phyloP scores from a whole-genome alignment of 495 filamentous ascomycete genomes.

The Pyrenopolyporus hunteri region DNA sequence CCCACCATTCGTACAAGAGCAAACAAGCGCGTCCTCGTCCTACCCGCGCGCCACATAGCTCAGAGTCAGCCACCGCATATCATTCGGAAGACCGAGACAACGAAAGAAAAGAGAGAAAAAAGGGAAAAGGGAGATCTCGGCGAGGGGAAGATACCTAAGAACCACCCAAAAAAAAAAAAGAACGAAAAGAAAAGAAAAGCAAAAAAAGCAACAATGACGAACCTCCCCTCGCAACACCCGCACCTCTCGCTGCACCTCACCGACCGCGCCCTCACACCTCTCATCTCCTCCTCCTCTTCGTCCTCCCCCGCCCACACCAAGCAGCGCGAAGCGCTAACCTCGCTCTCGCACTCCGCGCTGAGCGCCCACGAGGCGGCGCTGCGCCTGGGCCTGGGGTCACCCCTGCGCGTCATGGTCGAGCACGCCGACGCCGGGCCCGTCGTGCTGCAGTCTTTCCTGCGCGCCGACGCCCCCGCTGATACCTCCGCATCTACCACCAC shows the following conservation, averaged over 20 bases:
- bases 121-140: background rate
- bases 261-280: conserved; percentile 50
- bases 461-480: conserved; percentile 18
- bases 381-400: conserved; percentile 46
- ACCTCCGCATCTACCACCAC: background rate
- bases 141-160: background rate
- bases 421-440: conserved; percentile 43
- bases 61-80: background rate
- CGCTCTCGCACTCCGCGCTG: conserved; percentile 47
- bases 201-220: conserved; percentile 39
- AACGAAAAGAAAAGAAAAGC: background rate
- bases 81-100: background rate
- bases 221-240: conserved; percentile 46
- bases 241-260: conserved; percentile 48
- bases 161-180: background rate
- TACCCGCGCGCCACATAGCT: too few relatives aligned
- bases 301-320: conserved; percentile 13
- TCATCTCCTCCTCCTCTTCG: conserved; percentile 46
- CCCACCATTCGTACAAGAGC: too few relatives aligned
- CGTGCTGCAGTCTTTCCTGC: conserved; percentile 45
- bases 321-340: conserved; percentile 43
- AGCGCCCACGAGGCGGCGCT: conserved; percentile 46
- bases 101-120: background rate
- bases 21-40: too few relatives aligned
- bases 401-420: conserved; percentile 52